A percentile compares a stretch with the other conserved stretches of the same genome.
Conservation (phyloP, 1,284 basidiomycete genomes). For the Xanthoconium separans region DNA sequence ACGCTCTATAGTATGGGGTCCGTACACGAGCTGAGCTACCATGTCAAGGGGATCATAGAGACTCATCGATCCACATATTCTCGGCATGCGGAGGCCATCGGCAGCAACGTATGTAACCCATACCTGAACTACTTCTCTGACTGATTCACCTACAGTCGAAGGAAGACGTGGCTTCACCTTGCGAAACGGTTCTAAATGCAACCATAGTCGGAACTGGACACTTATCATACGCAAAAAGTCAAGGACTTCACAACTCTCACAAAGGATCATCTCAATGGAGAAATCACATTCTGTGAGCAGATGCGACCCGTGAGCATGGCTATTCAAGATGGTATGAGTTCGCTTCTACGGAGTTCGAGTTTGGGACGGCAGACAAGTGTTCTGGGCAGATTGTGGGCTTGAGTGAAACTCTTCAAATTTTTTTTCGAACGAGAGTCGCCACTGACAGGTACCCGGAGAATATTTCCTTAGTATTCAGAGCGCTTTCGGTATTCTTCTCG, state of each 20-base stretch:
- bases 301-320: conserved; percentile 74
- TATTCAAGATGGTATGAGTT: conserved; percentile 66
- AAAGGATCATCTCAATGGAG: conserved; percentile 71
- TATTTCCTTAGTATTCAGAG: no score
- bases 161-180: conserved; percentile 69
- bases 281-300: conserved; percentile 75
- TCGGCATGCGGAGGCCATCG: conserved; percentile 56
- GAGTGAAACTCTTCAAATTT: conserved; percentile 1
- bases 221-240: conserved; percentile 70
- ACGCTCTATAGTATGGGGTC: conserved; percentile 8
- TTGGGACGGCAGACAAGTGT: conserved; percentile 50
- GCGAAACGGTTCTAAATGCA: conserved; percentile 84
- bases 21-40: neutral
- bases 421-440: neutral
- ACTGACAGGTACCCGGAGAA: no score
- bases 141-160: conserved; percentile 42
- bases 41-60: conserved; percentile 61
- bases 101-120: conserved; percentile 36
- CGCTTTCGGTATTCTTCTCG: no score
- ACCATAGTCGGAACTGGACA: conserved; percentile 87
- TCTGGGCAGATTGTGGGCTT: conserved; percentile 63
- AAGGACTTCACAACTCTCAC: conserved; percentile 65
- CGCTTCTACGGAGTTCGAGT: conserved; percentile 49
- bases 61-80: conserved; percentile 68
- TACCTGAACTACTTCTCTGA: neutral